These are phyloP conservation scores for Pseudogymnoascus sp. DNA, from an alignment of 2,329 filamentous ascomycete species.

Conservation along the genomic window DNA sequence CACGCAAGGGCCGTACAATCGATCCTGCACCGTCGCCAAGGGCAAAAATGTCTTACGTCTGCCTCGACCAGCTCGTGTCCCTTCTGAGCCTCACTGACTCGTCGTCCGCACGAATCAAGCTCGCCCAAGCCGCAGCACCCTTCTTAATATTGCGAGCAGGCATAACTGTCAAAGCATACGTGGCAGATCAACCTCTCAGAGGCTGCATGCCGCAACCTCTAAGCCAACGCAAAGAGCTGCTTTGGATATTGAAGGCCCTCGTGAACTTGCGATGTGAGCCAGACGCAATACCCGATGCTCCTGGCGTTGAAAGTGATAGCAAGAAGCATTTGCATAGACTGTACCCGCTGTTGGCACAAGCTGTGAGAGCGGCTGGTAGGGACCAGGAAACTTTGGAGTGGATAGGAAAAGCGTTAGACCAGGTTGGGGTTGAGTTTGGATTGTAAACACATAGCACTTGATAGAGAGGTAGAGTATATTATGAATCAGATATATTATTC, in stretches of 20 bases:
- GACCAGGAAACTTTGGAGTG: conserved; percentile 53
- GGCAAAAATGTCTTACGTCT: conserved; percentile 67
- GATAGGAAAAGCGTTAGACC: conserved; percentile 51
- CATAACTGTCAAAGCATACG: conserved; percentile 72
- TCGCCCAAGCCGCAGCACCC: conserved; percentile 69
- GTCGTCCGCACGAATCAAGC: conserved; percentile 26
- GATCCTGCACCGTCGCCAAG: conserved; percentile 57
- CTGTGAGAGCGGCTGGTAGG: conserved; percentile 50
- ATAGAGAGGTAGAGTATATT: not conserved
- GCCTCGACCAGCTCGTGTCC: conserved; percentile 69
- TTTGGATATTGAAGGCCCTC: conserved; percentile 60
- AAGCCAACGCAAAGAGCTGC: conserved; percentile 68
- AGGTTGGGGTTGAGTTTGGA: conserved; percentile 49
- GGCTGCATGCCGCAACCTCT: conserved; percentile 84
- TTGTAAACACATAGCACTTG: conserved; percentile 16
- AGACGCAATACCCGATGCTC: conserved; percentile 54
- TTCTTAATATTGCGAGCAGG: conserved; percentile 77
- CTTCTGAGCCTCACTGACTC: conserved; percentile 49
- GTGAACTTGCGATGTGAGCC: conserved; percentile 61
- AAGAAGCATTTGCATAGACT: conserved; percentile 72
- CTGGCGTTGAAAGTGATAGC: conserved; percentile 44
- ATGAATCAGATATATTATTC: not conserved
- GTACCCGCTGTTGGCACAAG: conserved; percentile 67
- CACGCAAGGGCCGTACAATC: conserved; percentile 64
- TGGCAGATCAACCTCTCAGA: conserved; percentile 83